Base-by-base conservation (phyloP, 1,284 basidiomycete genomes). In the Puccinia polysora region DNA sequence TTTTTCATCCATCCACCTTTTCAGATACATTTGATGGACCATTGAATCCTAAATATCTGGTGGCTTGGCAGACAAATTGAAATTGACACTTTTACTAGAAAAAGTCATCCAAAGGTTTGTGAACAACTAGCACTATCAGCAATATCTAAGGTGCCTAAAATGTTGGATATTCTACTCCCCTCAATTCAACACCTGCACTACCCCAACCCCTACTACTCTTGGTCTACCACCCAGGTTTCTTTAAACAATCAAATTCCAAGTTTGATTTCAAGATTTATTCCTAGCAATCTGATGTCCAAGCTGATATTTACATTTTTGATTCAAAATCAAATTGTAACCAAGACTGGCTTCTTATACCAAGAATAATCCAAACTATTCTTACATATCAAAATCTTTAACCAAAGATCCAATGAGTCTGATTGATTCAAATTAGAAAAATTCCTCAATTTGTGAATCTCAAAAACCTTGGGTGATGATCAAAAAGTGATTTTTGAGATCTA, bases 101-200 rank as follows among this genome's bases (percentile, higher is more conserved):
- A 85, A 87, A 74, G 85, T 87, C 0, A 90, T 88, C 0, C 82
- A 88, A 23, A 84, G 86, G 63, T 95, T 96, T 79, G 86, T 88
- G 73, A 84, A 86, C 30, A 90, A 94, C 77, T 82, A 84, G 36
- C 82, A 86, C 28, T 97, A 95, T 81, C 86, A 86, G 77, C 87
- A 88, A 74, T 93, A 97, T 81, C 81, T 89, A 68, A 85, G 94
- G 47, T 96, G 97, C 80, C 84, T 97, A 59, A 89, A 88, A 79
- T 81, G 95, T 34, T 96, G 92, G 93, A 85, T 87, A 15, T 82
- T 88, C 73, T 92, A 92, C 78, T 87, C 90, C 1, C 84, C 85
- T 58, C 84, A 86, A 75, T 84, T 88, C 49, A n/a, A n/a, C n/a
- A n/a, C n/a, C n/a, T n/a, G n/a, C n/a, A n/a, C n/a, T n/a, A n/a